These are phyloP conservation scores for Exophiala dermatitidis DNA, from an alignment of 2,329 filamentous ascomycete genomes.

Conservation along the genomic window DNA sequence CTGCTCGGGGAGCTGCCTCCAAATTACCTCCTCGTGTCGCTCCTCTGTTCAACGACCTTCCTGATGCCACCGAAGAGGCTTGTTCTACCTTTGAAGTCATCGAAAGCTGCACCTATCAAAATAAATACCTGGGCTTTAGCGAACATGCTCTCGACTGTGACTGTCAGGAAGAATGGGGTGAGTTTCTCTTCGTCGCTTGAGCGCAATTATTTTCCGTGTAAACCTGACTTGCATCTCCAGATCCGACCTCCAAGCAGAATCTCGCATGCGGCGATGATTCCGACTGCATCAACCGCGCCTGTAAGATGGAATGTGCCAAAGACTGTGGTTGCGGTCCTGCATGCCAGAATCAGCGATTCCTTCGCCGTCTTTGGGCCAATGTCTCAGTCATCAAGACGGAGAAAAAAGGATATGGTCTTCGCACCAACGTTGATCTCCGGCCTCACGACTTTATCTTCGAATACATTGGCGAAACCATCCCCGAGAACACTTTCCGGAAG, in stretches of 20 bases:
- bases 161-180: slow-evolving; percentile 91
- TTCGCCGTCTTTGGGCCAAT: slow-evolving; percentile 77
- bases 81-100: slow-evolving; percentile 72
- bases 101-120: slow-evolving; percentile 78
- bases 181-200: slow-evolving; percentile 34
- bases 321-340: slow-evolving; percentile 79
- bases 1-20: slow-evolving; percentile 65
- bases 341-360: slow-evolving; percentile 93
- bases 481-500: slow-evolving; percentile 78
- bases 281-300: slow-evolving; percentile 96
- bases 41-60: slow-evolving; percentile 64
- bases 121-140: slow-evolving; percentile 82
- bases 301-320: slow-evolving; percentile 90
- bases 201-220: neutral
- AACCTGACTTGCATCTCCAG: slow-evolving; percentile 34
- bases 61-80: slow-evolving; percentile 71
- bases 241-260: slow-evolving; percentile 52
- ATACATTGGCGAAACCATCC: slow-evolving; percentile 97
- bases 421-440: slow-evolving; percentile 68
- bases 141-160: slow-evolving; percentile 94
- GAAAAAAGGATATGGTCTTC: slow-evolving; percentile 92
- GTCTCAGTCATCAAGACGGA: slow-evolving; percentile 96
- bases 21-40: slow-evolving; percentile 59
- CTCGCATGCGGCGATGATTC: slow-evolving; percentile 90
- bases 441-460: slow-evolving; percentile 92